Evolutionary conservation across 768 basidiomycete genomes (phyloP), one percentile per base, ranked within the genome.

Genomic region (Naematelia aurantialba): DNA sequence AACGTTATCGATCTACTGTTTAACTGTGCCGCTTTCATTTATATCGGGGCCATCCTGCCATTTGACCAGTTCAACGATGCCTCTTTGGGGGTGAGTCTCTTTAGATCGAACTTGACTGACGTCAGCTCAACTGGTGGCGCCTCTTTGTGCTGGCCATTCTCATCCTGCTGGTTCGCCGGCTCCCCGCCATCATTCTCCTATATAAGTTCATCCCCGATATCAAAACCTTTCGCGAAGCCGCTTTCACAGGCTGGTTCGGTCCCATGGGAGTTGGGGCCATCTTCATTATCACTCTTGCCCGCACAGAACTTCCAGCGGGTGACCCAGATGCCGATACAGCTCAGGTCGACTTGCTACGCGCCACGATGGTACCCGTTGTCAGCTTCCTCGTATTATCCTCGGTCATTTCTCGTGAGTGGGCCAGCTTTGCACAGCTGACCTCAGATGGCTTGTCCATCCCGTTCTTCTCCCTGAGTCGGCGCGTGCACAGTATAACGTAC

Each of bases 41-140:
- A 88, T 72, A 88, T 98, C 61, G 96, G 96, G 60, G 93, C 94
- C 30, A 92, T 93, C 87, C 93, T 93, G 84, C 96, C 96, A 0
- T 98, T 99, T 78, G 76, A 82, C 70, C 81, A 82, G 50, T 98
- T 94, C 80, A 8, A 80, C 78, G 60, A 87, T 1, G 60, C 30
- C 30, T 30, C 52, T 14, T 17, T 76, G 29, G 59, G 68, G 55
- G 39, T 59, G 14, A 26, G 55, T 49, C 12, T 52, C 13, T 26
- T 19, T 26, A 11, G 30, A 51, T 55, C 34, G 58, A 31, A 44
- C 50, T 13, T 19, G 14, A 22, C 29, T 22, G 22, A 12, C 30
- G 17, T 3, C 42, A 73, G 69, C 80, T 99, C 50, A 83, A 81
- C 45, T 85, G 89, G 10, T 91, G 91, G 89, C 81, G 92, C 26